phyloP scores from a whole-genome alignment of 129 eudicot genomes.

The Dittrichia graveolens region DNA sequence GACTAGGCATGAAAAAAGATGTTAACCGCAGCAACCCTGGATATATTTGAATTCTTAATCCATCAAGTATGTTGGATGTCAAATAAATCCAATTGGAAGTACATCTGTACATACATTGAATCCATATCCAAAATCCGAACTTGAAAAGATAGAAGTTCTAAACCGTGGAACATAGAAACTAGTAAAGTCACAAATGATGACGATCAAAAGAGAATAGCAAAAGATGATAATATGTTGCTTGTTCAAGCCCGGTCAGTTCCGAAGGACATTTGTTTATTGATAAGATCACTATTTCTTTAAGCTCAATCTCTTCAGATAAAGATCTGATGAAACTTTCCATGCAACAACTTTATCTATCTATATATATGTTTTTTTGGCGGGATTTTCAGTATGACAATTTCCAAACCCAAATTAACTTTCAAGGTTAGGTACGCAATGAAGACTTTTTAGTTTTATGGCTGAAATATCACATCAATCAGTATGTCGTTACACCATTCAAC shows the following conservation, averaged over 20 bases:
- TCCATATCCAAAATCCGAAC: background rate
- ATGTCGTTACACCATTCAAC: too few species aligned
- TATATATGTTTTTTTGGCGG: background rate
- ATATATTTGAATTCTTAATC: constrained; percentile 8
- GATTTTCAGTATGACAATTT: constrained; percentile 2
- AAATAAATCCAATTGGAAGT: background rate
- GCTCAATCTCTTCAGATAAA: background rate
- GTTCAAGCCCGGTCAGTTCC: background rate
- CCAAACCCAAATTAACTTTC: background rate
- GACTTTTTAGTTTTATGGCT: background rate
- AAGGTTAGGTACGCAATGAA: background rate
- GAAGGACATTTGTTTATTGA: background rate
- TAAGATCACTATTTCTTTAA: background rate
- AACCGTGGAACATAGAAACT: background rate
- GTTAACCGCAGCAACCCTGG: background rate
- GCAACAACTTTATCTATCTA: background rate
- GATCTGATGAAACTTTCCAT: background rate
- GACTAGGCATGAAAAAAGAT: background rate
- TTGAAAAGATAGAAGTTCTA: constrained; percentile 9
- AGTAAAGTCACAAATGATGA: constrained; percentile 1
- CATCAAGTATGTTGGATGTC: constrained; percentile 2
- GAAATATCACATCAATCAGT: too few species aligned
- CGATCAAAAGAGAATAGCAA: background rate
- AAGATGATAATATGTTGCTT: background rate
- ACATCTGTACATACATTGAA: background rate